Conservation (phyloP, 306 rosid species). For the Corylus americana region DNA sequence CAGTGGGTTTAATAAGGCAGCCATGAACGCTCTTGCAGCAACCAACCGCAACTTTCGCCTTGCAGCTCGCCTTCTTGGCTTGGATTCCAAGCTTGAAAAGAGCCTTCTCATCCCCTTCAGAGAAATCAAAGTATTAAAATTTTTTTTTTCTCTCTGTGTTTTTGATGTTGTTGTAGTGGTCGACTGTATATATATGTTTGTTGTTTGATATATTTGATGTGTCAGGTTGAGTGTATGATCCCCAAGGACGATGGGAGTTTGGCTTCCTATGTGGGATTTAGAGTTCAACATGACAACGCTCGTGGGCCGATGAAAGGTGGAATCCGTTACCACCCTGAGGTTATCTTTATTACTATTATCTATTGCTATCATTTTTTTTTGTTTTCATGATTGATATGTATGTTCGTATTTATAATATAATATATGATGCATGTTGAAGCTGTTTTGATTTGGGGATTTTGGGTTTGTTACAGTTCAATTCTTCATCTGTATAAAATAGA, state of each 20-base stretch:
- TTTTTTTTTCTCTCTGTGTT: background rate
- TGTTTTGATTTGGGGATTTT: too few species aligned
- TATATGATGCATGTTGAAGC: too few species aligned
- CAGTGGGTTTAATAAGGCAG: background rate
- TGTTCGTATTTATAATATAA: too few species aligned
- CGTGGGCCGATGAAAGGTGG: constrained; percentile 93
- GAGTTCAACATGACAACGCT: constrained; percentile 83
- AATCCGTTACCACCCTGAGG: constrained; percentile 80
- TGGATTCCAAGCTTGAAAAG: constrained; percentile 69
- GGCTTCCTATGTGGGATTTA: constrained; percentile 67
- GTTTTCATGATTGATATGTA: too few species aligned
- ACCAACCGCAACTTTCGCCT: constrained; percentile 67
- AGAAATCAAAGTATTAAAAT: constrained; percentile 53
- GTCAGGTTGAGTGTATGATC: constrained; percentile 76
- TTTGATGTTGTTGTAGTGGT: background rate
- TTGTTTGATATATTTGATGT: constrained; percentile 5
- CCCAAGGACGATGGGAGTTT: constrained; percentile 75
- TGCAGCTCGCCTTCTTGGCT: constrained; percentile 70
- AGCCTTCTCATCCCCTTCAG: constrained; percentile 74
- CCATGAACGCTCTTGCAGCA: constrained; percentile 74
- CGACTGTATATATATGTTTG: background rate
- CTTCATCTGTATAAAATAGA: too few species aligned
- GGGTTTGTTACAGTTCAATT: too few species aligned
- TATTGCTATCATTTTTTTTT: too few species aligned
- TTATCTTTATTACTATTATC: background rate